Conservation (phyloP, 2,329 filamentous ascomycete species). For the Penicillium sumatraense region DNA sequence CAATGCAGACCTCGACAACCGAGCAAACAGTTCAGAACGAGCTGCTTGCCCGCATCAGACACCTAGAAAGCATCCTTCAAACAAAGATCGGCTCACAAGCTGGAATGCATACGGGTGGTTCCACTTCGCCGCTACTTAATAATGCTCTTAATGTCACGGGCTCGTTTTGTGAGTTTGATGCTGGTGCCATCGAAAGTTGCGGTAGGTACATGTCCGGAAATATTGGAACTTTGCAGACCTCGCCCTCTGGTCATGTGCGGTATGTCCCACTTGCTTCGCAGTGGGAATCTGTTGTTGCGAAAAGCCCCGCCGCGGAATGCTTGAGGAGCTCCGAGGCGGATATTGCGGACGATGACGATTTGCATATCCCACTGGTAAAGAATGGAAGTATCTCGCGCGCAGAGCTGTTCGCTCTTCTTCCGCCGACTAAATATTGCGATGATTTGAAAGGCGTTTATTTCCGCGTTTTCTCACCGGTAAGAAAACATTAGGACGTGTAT, state of each 20-base stretch:
- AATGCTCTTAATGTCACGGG: not conserved
- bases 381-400: not conserved
- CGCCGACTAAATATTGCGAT: not conserved
- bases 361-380: not conserved
- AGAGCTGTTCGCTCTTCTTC: not conserved
- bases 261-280: not conserved
- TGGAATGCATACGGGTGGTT: not conserved
- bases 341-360: not conserved
- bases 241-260: not conserved
- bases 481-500: too few species aligned
- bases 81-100: not conserved
- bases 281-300: not conserved
- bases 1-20: not conserved
- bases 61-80: not conserved
- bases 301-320: too few species aligned
- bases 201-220: too few species aligned
- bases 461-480: not conserved
- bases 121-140: not conserved
- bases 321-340: too few species aligned
- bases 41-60: not conserved
- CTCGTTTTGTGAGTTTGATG: not conserved
- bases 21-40: not conserved
- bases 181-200: not conserved
- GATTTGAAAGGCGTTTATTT: not conserved
- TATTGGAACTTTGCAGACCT: not conserved